Conservation (phyloP, 2,329 filamentous ascomycete genomes). For the Claviceps sp. region DNA sequence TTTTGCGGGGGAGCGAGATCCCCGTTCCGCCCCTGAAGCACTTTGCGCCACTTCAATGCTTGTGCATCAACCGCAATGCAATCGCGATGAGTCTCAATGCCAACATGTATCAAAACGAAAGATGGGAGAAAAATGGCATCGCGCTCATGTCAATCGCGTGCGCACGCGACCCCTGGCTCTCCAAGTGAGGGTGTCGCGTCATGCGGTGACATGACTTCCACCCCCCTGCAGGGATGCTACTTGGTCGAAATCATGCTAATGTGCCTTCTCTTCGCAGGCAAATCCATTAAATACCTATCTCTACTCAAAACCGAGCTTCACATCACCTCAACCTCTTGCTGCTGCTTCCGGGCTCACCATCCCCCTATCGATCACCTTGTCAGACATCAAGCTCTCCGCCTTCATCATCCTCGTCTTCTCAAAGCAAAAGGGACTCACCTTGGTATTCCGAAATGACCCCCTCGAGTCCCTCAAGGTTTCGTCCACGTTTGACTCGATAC, state of each 20-base stretch:
- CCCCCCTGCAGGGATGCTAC: conserved; percentile 1
- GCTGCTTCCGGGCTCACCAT: conserved; percentile 89
- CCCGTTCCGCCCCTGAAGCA: neutral
- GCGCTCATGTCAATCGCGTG: neutral
- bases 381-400: conserved; percentile 87
- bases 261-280: conserved; percentile 37
- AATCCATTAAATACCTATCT: conserved; percentile 96
- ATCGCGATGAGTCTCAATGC: neutral
- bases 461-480: conserved; percentile 96
- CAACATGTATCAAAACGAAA: too few species aligned
- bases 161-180: neutral
- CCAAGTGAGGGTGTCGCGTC: conserved; percentile 2
- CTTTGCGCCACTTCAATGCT: neutral
- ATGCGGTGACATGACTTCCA: conserved; percentile 1
- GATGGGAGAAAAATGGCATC: too few species aligned
- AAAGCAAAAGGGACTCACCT: conserved; percentile 87
- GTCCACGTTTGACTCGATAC: conserved; percentile 97
- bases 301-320: conserved; percentile 79
- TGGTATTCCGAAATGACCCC: conserved; percentile 96
- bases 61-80: neutral
- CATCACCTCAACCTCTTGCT: conserved; percentile 81
- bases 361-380: conserved; percentile 91
- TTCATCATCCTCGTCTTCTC: conserved; percentile 98
- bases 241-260: conserved; percentile 2
- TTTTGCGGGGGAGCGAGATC: neutral